Evolutionary conservation across 2,329 filamentous ascomycete species (phyloP).

Genomic region (Raffaelea arxii): DNA sequence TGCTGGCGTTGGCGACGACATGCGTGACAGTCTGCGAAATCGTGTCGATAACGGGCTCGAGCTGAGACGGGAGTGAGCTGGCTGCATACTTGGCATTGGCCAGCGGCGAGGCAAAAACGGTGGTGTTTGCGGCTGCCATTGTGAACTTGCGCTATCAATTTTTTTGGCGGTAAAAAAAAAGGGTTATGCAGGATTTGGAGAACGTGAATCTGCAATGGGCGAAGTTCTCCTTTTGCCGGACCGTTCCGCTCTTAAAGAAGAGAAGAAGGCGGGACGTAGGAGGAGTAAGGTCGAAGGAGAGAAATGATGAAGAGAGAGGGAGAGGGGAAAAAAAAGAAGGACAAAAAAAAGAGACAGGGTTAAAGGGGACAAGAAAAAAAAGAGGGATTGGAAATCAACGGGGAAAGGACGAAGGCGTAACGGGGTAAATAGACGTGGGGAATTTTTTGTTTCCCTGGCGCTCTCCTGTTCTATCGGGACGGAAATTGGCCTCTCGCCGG

Average conservation of each 20-base stretch:
- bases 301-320: neutral
- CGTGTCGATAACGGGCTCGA: conserved; percentile 45
- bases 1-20: conserved; percentile 38
- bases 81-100: conserved; percentile 45
- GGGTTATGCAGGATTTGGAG: neutral
- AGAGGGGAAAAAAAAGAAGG: neutral
- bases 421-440: too few species aligned
- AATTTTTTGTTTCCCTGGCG: neutral
- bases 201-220: neutral
- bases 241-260: neutral
- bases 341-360: neutral
- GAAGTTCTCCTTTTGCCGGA: neutral
- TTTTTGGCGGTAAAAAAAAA: neutral
- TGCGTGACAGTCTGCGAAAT: conserved; percentile 47
- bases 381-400: neutral
- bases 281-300: neutral
- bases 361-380: neutral
- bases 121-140: conserved; percentile 43
- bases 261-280: neutral
- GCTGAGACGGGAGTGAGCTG: conserved; percentile 41
- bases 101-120: conserved; percentile 56
- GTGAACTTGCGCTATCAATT: neutral
- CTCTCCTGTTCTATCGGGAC: neutral
- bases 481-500: neutral
- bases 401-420: too few species aligned